Percentiles rank a stretch among this genome's conserved stretches.
These are phyloP conservation scores for Alternaria tenuissima DNA, from an alignment of 2,329 filamentous ascomycete species.

Conservation along the genomic window DNA sequence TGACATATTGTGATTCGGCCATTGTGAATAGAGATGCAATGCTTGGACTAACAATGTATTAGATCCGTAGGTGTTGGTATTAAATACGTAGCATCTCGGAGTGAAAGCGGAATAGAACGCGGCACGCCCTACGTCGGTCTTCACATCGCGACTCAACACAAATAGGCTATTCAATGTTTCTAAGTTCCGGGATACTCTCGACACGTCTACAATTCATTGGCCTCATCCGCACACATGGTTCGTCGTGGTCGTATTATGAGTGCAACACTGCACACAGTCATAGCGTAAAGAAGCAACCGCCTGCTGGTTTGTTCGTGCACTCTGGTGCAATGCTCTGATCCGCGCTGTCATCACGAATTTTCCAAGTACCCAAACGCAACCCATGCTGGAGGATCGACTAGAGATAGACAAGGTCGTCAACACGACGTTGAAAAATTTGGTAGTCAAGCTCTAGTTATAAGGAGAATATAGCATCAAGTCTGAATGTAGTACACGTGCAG, in stretches of 20 bases:
- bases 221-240: background rate
- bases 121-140: background rate
- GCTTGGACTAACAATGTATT: background rate
- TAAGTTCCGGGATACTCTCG: background rate
- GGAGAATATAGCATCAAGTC: no score
- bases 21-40: background rate
- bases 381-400: background rate
- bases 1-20: constrained; percentile 30
- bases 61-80: background rate
- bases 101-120: background rate
- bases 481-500: no score
- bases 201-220: background rate
- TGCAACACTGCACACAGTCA: background rate
- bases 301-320: background rate
- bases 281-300: background rate
- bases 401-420: background rate
- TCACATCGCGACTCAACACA: background rate
- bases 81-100: background rate
- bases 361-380: background rate
- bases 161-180: background rate
- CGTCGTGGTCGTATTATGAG: background rate
- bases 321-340: background rate
- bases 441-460: background rate
- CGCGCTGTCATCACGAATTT: background rate
- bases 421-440: background rate